phyloP scores from a whole-genome alignment of 345 rosid genomes.

The Pugionium dolabratum region DNA sequence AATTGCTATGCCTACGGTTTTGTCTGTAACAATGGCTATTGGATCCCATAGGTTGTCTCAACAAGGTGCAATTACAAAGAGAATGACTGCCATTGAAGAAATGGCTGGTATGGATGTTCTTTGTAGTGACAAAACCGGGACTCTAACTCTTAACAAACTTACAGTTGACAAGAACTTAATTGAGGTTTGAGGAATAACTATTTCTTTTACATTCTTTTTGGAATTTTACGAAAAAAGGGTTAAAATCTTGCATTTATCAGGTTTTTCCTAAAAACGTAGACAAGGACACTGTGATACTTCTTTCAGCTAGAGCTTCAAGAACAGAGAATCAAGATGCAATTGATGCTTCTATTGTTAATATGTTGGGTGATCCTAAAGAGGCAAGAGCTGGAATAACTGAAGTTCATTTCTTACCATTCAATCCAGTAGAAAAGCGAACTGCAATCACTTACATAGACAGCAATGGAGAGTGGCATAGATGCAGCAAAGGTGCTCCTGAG shows the following conservation, averaged over 20 bases:
- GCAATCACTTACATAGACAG: slow-evolving; percentile 75
- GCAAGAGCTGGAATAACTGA: slow-evolving; percentile 73
- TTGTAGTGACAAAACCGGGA: slow-evolving; percentile 4
- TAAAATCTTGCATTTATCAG: too few species aligned
- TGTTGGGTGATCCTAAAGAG: slow-evolving; percentile 89
- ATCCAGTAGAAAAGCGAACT: slow-evolving; percentile 85
- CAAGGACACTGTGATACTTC: slow-evolving; percentile 60
- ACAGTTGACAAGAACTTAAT: slow-evolving; percentile 49
- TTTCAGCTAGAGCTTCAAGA: slow-evolving; percentile 82
- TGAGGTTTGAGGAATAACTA: slow-evolving; percentile 39
- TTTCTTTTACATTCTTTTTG: too few species aligned
- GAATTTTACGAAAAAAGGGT: too few species aligned
- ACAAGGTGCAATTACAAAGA: slow-evolving; percentile 74
- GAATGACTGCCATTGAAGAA: slow-evolving; percentile 92
- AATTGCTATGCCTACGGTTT: slow-evolving; percentile 87
- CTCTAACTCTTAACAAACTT: neutral
- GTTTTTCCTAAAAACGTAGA: slow-evolving; percentile 68
- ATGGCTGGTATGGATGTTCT: slow-evolving; percentile 39
- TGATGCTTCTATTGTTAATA: slow-evolving; percentile 79
- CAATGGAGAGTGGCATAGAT: slow-evolving; percentile 73
- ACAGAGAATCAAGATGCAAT: slow-evolving; percentile 85
- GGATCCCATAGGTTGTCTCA: slow-evolving; percentile 85
- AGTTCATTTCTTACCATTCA: slow-evolving; percentile 78
- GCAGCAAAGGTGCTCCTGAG: slow-evolving; percentile 89
- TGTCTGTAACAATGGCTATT: slow-evolving; percentile 89